These are phyloP conservation scores for Porphyrellus cyaneotinctus DNA, from an alignment of 768 basidiomycete species.

Conservation along the genomic window DNA sequence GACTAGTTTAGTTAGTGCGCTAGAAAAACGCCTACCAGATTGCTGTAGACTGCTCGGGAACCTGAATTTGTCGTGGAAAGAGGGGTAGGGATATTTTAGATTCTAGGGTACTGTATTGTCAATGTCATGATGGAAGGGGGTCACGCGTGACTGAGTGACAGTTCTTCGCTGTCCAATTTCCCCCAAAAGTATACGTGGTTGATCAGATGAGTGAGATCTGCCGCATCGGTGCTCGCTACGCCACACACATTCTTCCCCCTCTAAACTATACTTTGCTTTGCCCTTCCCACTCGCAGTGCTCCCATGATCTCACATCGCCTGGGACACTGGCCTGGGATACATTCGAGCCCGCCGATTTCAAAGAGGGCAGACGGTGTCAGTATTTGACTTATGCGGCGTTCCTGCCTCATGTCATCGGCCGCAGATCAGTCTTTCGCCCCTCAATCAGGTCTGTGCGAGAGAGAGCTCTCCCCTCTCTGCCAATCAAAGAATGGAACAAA, in stretches of 20 bases:
- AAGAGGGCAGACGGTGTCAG: slow-evolving; percentile 8
- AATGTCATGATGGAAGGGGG: neutral
- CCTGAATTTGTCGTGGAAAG: slow-evolving; percentile 6
- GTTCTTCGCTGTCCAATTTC: slow-evolving; percentile 12
- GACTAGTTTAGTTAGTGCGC: slow-evolving; percentile 6
- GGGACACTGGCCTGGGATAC: neutral
- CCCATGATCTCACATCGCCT: neutral
- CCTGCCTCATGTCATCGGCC: slow-evolving; percentile 19
- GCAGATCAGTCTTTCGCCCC: slow-evolving; percentile 15
- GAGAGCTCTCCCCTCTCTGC: neutral
- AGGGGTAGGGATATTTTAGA: no score
- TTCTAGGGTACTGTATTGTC: no score
- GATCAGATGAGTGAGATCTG: slow-evolving; percentile 20
- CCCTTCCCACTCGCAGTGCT: neutral
- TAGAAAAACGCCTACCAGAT: neutral
- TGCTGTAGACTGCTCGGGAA: slow-evolving; percentile 4
- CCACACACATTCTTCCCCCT: neutral
- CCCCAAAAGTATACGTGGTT: slow-evolving; percentile 8
- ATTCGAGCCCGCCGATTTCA: slow-evolving; percentile 17
- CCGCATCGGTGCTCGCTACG: neutral
- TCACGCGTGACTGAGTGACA: slow-evolving; percentile 21
- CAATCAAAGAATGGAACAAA: slow-evolving; percentile 21
- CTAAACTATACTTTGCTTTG: neutral
- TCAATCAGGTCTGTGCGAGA: slow-evolving; percentile 5
- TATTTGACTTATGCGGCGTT: slow-evolving; percentile 16